These are phyloP conservation scores for Starmerella sirachaensis DNA, from an alignment of 805 yeast genomes.

Conservation along the genomic window DNA sequence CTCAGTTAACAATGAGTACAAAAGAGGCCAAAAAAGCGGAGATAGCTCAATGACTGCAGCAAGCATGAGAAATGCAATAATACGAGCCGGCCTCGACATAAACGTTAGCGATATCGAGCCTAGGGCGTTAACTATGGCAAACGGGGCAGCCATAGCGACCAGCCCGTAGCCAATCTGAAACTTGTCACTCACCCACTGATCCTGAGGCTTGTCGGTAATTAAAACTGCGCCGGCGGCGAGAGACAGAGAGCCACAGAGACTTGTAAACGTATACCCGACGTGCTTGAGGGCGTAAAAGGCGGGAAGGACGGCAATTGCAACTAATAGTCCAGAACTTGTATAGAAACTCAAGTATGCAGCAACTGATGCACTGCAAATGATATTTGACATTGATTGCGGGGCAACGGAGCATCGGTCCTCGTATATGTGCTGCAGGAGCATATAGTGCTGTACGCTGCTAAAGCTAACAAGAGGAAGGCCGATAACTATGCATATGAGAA, in stretches of 20 bases:
- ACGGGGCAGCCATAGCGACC: slow-evolving; percentile 18
- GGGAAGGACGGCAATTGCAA: slow-evolving; percentile 14
- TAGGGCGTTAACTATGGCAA: slow-evolving; percentile 13
- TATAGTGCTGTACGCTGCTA: slow-evolving; percentile 18
- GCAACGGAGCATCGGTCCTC: slow-evolving; percentile 17
- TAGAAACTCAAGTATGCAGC: slow-evolving; percentile 15
- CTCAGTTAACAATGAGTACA: not conserved
- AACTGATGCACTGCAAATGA: slow-evolving; percentile 17
- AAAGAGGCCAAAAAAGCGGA: slow-evolving; percentile 5
- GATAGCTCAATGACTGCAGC: slow-evolving; percentile 10
- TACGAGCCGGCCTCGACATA: not conserved
- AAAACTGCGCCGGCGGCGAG: slow-evolving; percentile 20
- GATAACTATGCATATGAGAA: slow-evolving; percentile 12
- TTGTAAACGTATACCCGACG: slow-evolving; percentile 18
- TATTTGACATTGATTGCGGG: not conserved
- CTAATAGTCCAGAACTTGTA: slow-evolving; percentile 8
- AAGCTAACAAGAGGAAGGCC: slow-evolving; percentile 19
- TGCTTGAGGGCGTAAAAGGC: slow-evolving; percentile 15
- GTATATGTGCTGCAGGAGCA: slow-evolving; percentile 19
- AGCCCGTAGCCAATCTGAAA: slow-evolving; percentile 16
- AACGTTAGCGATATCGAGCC: slow-evolving; percentile 1
- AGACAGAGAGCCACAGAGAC: slow-evolving; percentile 14
- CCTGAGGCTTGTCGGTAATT: slow-evolving; percentile 11
- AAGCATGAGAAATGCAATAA: slow-evolving; percentile 1
- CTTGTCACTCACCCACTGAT: slow-evolving; percentile 17